Conservation (phyloP, 805 yeast species). For the Komagataella pseudopastoris region DNA sequence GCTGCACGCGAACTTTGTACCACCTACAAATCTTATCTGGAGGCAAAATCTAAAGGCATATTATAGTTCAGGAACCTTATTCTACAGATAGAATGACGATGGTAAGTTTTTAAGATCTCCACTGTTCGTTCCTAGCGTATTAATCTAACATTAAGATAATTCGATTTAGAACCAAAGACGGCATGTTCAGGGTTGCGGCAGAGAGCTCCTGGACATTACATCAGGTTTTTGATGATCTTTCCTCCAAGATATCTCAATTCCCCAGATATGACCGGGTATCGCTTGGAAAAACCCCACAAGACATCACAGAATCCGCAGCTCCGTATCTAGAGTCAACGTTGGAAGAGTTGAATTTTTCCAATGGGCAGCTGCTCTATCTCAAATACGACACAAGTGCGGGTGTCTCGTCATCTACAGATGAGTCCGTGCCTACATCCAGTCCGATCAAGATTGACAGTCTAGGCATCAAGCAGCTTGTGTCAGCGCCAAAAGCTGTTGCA, state of each 20-base stretch:
- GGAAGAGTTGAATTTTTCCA: slow-evolving; percentile 32
- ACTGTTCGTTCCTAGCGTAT: not conserved
- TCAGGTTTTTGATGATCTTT: slow-evolving; percentile 12
- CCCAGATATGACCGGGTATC: slow-evolving; percentile 19
- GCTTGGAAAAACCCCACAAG: slow-evolving; percentile 25
- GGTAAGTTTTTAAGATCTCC: not conserved
- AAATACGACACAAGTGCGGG: slow-evolving; percentile 15
- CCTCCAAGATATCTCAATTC: slow-evolving; percentile 11
- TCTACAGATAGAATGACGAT: not conserved
- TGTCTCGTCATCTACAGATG: not conserved
- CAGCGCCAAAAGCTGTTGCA: slow-evolving; percentile 6
- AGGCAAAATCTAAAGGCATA: not conserved
- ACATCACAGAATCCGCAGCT: slow-evolving; percentile 16
- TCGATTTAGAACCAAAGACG: slow-evolving; percentile 65
- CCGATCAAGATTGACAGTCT: not conserved
- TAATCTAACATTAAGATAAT: not conserved
- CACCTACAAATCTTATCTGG: not conserved
- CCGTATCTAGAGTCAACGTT: slow-evolving; percentile 12
- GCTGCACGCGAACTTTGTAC: not conserved
- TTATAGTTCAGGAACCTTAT: not conserved
- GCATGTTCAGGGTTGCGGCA: slow-evolving; percentile 55
- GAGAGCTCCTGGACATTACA: slow-evolving; percentile 7
- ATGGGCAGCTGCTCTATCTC: slow-evolving; percentile 47
- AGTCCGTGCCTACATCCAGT: not conserved
- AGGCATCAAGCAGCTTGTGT: not conserved